These are phyloP conservation scores for Neofusicoccum kwambonambiense DNA, from an alignment of 2,329 filamentous ascomycete genomes.

Conservation along the genomic window DNA sequence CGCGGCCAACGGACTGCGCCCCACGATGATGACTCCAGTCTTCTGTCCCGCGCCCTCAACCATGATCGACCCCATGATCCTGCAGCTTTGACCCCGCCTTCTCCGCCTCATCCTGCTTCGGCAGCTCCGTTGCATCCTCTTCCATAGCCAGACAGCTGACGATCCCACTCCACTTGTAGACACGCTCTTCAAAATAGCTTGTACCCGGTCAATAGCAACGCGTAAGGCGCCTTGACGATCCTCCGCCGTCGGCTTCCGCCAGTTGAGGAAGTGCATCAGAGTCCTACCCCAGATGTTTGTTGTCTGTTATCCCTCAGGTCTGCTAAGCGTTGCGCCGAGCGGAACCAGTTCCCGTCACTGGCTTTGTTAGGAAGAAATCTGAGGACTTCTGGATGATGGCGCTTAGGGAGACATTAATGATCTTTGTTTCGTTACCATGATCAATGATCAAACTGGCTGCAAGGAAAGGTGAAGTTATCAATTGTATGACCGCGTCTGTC, in stretches of 20 bases:
- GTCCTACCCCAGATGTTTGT: constrained; percentile 38
- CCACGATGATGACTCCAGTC: constrained; percentile 41
- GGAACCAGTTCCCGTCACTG: constrained; percentile 40
- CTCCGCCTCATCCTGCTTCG: constrained; percentile 41
- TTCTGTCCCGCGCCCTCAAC: constrained; percentile 42
- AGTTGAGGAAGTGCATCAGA: constrained; percentile 40
- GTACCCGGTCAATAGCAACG: constrained; percentile 43
- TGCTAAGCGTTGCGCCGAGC: constrained; percentile 44
- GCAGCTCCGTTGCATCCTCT: constrained; percentile 48
- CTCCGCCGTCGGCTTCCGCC: constrained; percentile 45
- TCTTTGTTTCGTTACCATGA: too few relatives aligned
- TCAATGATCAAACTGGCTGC: constrained; percentile 15
- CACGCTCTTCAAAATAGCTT: constrained; percentile 35
- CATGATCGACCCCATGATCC: constrained; percentile 44
- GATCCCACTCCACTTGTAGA: constrained; percentile 48
- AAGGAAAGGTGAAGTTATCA: neutral
- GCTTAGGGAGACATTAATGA: too few relatives aligned
- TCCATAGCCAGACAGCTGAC: constrained; percentile 48
- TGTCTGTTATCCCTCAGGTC: constrained; percentile 45
- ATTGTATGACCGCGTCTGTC: neutral
- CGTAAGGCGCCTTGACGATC: constrained; percentile 50
- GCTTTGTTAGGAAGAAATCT: constrained; percentile 35
- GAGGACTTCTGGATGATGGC: constrained; percentile 26
- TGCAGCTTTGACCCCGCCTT: constrained; percentile 43
- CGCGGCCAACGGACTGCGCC: constrained; percentile 34